Evolutionary conservation across 768 basidiomycete genomes (phyloP).

Genomic region (Suillus brevipes): DNA sequence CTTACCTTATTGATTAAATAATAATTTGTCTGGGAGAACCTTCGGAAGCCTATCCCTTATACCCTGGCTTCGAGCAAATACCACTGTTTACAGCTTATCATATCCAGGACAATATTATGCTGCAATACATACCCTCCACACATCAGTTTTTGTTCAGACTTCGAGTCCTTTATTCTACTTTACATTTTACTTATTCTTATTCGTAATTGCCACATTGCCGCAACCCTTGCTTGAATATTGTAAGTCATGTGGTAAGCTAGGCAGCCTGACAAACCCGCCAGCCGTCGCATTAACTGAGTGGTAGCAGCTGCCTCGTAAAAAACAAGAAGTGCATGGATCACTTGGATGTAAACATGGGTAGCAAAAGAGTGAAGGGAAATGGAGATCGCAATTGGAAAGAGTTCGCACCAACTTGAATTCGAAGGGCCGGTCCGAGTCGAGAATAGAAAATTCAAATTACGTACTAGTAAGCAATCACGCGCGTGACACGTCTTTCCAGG

Average conservation of each 20-base stretch:
- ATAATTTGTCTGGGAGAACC: neutral
- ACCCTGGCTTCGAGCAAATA: neutral
- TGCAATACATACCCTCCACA: neutral
- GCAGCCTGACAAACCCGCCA: neutral
- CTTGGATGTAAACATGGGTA: too few species aligned
- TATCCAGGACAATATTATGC: neutral
- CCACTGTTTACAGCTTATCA: neutral
- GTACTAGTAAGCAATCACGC: too few species aligned
- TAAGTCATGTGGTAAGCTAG: neutral
- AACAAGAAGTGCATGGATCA: too few species aligned
- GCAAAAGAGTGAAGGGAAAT: too few species aligned
- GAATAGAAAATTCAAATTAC: too few species aligned
- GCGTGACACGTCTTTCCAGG: too few species aligned
- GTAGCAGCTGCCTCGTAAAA: too few species aligned
- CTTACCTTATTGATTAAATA: neutral
- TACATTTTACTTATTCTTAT: neutral
- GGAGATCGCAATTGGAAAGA: too few species aligned
- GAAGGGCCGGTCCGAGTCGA: too few species aligned
- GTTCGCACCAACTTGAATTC: too few species aligned
- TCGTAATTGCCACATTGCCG: neutral
- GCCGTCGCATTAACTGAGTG: too few species aligned
- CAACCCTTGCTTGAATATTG: neutral
- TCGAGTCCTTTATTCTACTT: neutral
- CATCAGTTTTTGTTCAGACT: neutral
- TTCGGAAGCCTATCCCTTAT: neutral